Evolutionary conservation across 1,284 basidiomycete genomes (phyloP), one percentile per base, ranked within the genome.

Genomic region (Ustilago vetiveriae): DNA sequence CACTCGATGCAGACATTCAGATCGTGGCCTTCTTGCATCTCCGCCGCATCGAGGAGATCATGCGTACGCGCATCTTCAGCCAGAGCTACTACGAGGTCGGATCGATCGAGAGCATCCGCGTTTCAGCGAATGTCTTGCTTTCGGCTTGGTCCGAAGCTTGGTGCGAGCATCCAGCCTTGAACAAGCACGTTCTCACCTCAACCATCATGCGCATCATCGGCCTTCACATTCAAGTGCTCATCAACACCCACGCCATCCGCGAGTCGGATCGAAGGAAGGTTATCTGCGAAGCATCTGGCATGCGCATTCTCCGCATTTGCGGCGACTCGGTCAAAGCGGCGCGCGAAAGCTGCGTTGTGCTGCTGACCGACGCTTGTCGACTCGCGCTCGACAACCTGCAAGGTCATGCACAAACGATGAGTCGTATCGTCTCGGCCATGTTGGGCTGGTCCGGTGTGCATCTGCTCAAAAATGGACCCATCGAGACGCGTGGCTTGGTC

Each of bases 41-140:
- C 26, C 66, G 66, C 17, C 59, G 66, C 14, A 69, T 69, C 37
- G 66, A 69, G 21, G 66, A 69, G 44, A 63, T 69, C 51, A 69
- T 55, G 59, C 54, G 66, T 16, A 57, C 66, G 11, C 66, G 66
- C 13, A 69, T 69, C 40, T 69, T 69, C 47, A 63, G 66, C 35
- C 66, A 69, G 40, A 69, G 54, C 51, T 69, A 69, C 43, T 69
- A 69, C 51, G 66, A 69, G 40, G 66, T 69, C 3, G 66, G 66
- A 8, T 69, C 66, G 10, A 69, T 69, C 41, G 66, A 69, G 40
- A 69, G 66, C 59, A 69, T 59, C 23, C 66, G 66, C 30, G 59
- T 63, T 22, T 69, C 66, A 6, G 66, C 66, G 46, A 69, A 69
- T 10, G 66, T 69, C 14, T 32, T 63, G 24, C 37, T 69, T n/a